Evolutionary conservation across 306 rosid genomes (phyloP).

Genomic region (Medicago ruthenica): DNA sequence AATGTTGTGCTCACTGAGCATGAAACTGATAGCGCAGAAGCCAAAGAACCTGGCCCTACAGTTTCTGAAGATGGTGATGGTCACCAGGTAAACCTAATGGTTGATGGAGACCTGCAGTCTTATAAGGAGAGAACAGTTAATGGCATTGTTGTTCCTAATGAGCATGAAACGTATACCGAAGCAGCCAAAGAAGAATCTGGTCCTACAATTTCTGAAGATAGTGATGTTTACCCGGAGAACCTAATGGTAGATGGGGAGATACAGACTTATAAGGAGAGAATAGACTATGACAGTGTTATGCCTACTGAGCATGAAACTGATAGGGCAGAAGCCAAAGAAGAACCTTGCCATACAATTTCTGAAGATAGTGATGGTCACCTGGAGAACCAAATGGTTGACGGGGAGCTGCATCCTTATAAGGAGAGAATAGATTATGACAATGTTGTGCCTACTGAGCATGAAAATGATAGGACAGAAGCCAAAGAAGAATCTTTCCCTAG

Average conservation of each 20-base stretch:
- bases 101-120: constrained; percentile 49
- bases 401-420: constrained; percentile 46
- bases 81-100: constrained; percentile 48
- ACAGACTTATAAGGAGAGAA: constrained; percentile 44
- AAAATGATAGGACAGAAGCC: constrained; percentile 45
- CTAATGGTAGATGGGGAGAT: constrained; percentile 49
- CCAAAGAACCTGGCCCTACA: constrained; percentile 48
- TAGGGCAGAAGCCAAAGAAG: constrained; percentile 48
- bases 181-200: constrained; percentile 52
- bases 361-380: constrained; percentile 55
- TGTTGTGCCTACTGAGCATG: constrained; percentile 52
- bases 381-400: constrained; percentile 50
- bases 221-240: constrained; percentile 47
- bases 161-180: constrained; percentile 50
- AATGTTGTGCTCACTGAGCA: constrained; percentile 49
- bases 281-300: constrained; percentile 42
- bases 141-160: constrained; percentile 39
- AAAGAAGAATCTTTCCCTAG: constrained; percentile 55
- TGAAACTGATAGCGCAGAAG: constrained; percentile 45
- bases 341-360: constrained; percentile 44
- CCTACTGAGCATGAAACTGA: constrained; percentile 53
- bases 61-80: constrained; percentile 53
- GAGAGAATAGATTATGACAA: constrained; percentile 37
- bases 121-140: constrained; percentile 31
- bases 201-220: constrained; percentile 48